Conservation (phyloP, 768 basidiomycete species). For the Hygrocybe coccinea region DNA sequence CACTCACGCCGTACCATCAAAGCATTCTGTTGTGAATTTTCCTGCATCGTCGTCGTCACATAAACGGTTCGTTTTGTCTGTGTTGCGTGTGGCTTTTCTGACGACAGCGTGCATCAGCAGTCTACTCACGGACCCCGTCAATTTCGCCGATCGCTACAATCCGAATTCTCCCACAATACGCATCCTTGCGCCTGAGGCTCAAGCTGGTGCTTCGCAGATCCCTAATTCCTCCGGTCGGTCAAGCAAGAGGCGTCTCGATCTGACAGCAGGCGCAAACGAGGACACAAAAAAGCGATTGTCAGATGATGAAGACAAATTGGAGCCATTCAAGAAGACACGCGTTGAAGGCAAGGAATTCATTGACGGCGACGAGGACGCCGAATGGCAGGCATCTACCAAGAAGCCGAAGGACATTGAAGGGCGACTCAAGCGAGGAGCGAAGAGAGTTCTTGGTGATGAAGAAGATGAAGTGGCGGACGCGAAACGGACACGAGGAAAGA, state of each 20-base stretch:
- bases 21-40: background rate
- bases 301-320: slow-evolving; percentile 40
- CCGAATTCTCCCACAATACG: slow-evolving; percentile 23
- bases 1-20: background rate
- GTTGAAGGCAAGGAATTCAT: slow-evolving; percentile 46
- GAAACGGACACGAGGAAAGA: slow-evolving; percentile 45
- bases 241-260: slow-evolving; percentile 28
- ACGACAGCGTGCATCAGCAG: background rate
- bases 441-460: slow-evolving; percentile 47
- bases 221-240: slow-evolving; percentile 24
- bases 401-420: background rate
- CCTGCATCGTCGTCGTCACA: background rate
- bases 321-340: slow-evolving; percentile 48
- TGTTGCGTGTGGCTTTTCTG: background rate
- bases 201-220: slow-evolving; percentile 17
- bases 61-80: background rate
- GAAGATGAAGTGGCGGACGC: slow-evolving; percentile 33
- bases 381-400: slow-evolving; percentile 23
- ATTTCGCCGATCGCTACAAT: slow-evolving; percentile 38
- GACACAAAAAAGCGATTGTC: slow-evolving; percentile 36
- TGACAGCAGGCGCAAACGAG: slow-evolving; percentile 27
- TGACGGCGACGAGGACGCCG: slow-evolving; percentile 47
- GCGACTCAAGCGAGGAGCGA: slow-evolving; percentile 41
- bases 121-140: slow-evolving; percentile 18
- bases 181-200: slow-evolving; percentile 11